A percentile compares a stretch with the other conserved stretches of the same genome.
Conservation (phyloP, 2,329 filamentous ascomycete genomes). For the Pseudogymnoascus sp. region DNA sequence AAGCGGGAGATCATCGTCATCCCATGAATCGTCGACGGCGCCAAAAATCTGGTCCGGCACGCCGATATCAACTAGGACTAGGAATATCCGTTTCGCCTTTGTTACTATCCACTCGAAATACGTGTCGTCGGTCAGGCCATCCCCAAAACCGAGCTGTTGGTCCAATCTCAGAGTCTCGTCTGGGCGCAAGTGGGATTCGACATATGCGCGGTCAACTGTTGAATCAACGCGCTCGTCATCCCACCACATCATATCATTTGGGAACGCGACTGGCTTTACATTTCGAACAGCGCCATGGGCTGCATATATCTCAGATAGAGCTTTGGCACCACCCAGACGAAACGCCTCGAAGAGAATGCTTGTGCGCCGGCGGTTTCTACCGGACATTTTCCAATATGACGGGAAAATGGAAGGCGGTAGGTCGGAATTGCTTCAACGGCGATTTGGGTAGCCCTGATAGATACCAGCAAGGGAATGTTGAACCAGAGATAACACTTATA, state of each 20-base stretch:
- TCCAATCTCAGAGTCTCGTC: constrained; percentile 56
- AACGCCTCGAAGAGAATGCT: neutral
- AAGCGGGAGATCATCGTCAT: constrained; percentile 66
- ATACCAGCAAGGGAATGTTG: neutral
- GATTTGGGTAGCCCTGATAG: neutral
- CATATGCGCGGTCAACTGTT: constrained; percentile 60
- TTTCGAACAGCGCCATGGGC: constrained; percentile 1
- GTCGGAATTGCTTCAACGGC: neutral
- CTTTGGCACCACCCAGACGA: neutral
- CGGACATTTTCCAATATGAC: neutral
- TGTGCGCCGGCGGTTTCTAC: neutral
- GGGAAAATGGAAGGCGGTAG: neutral
- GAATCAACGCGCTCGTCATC: constrained; percentile 59
- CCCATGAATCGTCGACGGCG: constrained; percentile 67
- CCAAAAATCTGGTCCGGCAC: constrained; percentile 67
- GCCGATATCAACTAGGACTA: constrained; percentile 61
- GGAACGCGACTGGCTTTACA: neutral
- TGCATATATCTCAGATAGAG: constrained; percentile 8
- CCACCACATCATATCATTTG: constrained; percentile 50
- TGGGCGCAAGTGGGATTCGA: constrained; percentile 54
- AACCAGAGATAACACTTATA: neutral
- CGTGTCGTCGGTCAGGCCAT: constrained; percentile 58
- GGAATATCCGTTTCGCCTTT: constrained; percentile 60
- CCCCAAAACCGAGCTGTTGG: constrained; percentile 56
- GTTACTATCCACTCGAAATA: constrained; percentile 72